Evolutionary conservation across 2,329 filamentous ascomycete genomes (phyloP), one percentile per base, ranked within the genome.

Genomic region (Hymenoscyphus scutula): DNA sequence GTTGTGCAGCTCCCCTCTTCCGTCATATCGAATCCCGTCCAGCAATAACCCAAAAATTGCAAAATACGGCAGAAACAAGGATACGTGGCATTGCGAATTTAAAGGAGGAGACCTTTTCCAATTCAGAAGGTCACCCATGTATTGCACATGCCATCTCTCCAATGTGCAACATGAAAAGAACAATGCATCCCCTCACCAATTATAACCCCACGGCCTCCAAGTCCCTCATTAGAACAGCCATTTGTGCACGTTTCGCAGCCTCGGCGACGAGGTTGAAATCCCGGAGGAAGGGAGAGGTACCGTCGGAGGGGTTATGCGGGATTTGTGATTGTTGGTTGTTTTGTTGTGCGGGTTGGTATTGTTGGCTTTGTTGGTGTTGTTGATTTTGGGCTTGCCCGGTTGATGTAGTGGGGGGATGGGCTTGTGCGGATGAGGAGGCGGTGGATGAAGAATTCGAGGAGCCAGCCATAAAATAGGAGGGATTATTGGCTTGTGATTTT

Each of bases 161-260:
- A 3, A 23, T 51, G n/a, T 51, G n/a, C 25, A 51, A 11, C 13
- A 5, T 23, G 19, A 51, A 51, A 23, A 51, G 45, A 25, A 23
- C 25, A 11, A 1, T 37, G 3, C 17, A 15, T 17, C 34, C 34
- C 3, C 34, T 51, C 11, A 23, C 25, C 45, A 13, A 13, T 65
- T 64, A 69, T 53, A 74, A 64, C 7, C 68, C 70, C 34, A 72
- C 64, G 17, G 66, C 85, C 72, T 91, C 92, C 73, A 98, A 83
- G 76, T 97, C 94, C 65, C 93, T 84, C 82, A 93, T 90, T 74
- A 97, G 80, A 72, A 92, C 87, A 51, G 91, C 91, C 82, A 97
- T 90, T 77, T 97, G 92, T 10, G 94, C 94, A 51, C 93, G 83
- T 78, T 96, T 97, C 53, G 92, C 94, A 1, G 94, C 94, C 80